Base-by-base conservation (phyloP, 2,329 filamentous ascomycete genomes). In the Nectriaceae sp. region DNA sequence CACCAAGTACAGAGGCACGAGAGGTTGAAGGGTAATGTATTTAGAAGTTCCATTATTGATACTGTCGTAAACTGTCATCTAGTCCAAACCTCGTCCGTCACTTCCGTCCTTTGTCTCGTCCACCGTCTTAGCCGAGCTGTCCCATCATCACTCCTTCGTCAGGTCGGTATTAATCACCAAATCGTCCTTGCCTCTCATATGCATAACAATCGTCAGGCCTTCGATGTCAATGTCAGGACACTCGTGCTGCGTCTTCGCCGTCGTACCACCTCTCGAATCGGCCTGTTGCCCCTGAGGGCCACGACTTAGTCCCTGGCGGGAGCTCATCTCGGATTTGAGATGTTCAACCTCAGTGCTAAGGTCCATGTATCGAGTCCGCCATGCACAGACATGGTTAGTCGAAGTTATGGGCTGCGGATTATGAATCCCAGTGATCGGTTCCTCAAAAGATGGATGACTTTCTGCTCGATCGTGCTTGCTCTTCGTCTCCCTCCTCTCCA, bases 151-250 rank as follows among this genome's bases (percentile, higher is more conserved):
- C 18, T 22, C 52, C 21, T 56, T 46, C 41, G 52, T 65, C 52
- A 78, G 63, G 57, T 78, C 72, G 3, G 76, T 79, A 46, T 76
- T 77, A 56, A 80, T 75, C 40, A 79, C 71, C 57, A 80, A 55
- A 51, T 81, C 77, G 40, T 79, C 75, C 61, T 70, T 75, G 38
- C 71, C 70, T 55, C 64, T 73, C 56, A 77, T 64, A 61, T 79
- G 78, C 62, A 81, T 66, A 40, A 79, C 72, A 50, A 79, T 74
- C 5, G 76, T 80, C 43, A 80, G 59, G 11, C 76, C 76, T 49
- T 76, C 69, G 22, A 80, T 72, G 15, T 71, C 71, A 39, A 74
- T 53, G 20, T 74, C 69, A 15, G 67, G 67, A 29, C 68, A 66
- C 6, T 62, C 57, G 19, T 63, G 54, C 18, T 46, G 52, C 16